phyloP scores from a whole-genome alignment of 2,329 filamentous ascomycete genomes.

The Nannizziopsis barbatae region DNA sequence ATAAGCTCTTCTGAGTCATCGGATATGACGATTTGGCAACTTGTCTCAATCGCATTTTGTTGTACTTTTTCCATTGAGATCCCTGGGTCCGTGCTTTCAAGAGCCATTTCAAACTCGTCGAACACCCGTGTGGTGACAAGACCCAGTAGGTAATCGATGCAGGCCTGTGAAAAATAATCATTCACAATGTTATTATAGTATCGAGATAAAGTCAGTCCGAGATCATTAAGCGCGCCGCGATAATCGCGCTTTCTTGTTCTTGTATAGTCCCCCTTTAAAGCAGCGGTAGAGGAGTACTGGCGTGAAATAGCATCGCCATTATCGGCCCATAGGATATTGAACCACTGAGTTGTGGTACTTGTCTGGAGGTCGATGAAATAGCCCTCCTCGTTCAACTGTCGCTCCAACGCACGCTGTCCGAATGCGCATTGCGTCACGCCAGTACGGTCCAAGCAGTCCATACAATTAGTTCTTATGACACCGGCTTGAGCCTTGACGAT shows the following conservation, averaged over 20 bases:
- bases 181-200: slow-evolving; percentile 85
- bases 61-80: slow-evolving; percentile 75
- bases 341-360: slow-evolving; percentile 78
- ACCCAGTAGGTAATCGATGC: slow-evolving; percentile 86
- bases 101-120: slow-evolving; percentile 84
- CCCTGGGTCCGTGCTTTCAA: slow-evolving; percentile 86
- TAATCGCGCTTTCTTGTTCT: slow-evolving; percentile 83
- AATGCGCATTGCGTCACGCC: slow-evolving; percentile 93
- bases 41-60: slow-evolving; percentile 80
- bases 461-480: slow-evolving; percentile 88
- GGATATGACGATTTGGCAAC: slow-evolving; percentile 72
- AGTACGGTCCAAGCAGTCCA: slow-evolving; percentile 94
- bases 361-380: slow-evolving; percentile 62
- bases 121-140: slow-evolving; percentile 78
- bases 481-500: slow-evolving; percentile 51
- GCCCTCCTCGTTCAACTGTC: slow-evolving; percentile 64
- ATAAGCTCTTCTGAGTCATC: slow-evolving; percentile 76
- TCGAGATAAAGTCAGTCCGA: slow-evolving; percentile 69
- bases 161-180: slow-evolving; percentile 91
- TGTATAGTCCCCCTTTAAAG: slow-evolving; percentile 94
- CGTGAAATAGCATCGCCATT: slow-evolving; percentile 93
- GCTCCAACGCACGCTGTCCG: slow-evolving; percentile 68
- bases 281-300: slow-evolving; percentile 90
- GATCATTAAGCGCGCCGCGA: slow-evolving; percentile 79
- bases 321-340: slow-evolving; percentile 93